These are phyloP conservation scores for Sporothrix globosa DNA, from an alignment of 2,329 filamentous ascomycete species.

Conservation along the genomic window DNA sequence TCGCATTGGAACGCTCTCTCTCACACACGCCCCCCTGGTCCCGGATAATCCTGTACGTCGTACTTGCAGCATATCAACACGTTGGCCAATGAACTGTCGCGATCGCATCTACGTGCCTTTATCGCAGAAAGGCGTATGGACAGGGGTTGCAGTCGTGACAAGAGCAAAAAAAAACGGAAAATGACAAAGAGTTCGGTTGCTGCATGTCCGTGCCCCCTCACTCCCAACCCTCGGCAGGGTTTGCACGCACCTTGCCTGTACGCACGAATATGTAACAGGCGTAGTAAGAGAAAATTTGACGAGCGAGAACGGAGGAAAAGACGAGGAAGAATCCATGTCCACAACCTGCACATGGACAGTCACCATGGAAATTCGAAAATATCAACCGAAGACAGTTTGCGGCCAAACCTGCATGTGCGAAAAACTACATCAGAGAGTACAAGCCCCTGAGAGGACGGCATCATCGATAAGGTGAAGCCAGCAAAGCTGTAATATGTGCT, in stretches of 20 bases:
- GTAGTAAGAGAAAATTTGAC: slow-evolving; percentile 1
- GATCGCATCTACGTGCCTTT: slow-evolving; percentile 32
- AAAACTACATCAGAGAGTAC: background rate
- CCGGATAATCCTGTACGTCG: slow-evolving; percentile 19
- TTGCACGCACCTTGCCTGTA: background rate
- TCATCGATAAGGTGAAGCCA: slow-evolving; percentile 9
- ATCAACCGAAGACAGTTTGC: background rate
- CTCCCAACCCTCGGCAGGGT: slow-evolving; percentile 20
- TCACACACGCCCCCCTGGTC: slow-evolving; percentile 17
- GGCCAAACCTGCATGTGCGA: background rate
- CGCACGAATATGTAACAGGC: slow-evolving; percentile 21
- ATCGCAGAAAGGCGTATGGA: slow-evolving; percentile 27
- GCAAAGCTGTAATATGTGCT: background rate
- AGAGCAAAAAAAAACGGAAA: background rate
- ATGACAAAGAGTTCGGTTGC: background rate
- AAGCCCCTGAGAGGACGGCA: background rate
- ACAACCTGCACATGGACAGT: background rate
- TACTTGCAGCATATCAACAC: slow-evolving; percentile 1
- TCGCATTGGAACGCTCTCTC: background rate
- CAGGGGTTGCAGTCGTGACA: slow-evolving; percentile 2
- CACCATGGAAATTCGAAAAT: background rate
- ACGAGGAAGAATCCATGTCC: too few species aligned
- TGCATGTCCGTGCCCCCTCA: slow-evolving; percentile 9
- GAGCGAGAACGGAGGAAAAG: background rate
- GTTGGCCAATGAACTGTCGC: slow-evolving; percentile 17